phyloP scores from a whole-genome alignment of 768 basidiomycete genomes.

The Lepiota venenata region DNA sequence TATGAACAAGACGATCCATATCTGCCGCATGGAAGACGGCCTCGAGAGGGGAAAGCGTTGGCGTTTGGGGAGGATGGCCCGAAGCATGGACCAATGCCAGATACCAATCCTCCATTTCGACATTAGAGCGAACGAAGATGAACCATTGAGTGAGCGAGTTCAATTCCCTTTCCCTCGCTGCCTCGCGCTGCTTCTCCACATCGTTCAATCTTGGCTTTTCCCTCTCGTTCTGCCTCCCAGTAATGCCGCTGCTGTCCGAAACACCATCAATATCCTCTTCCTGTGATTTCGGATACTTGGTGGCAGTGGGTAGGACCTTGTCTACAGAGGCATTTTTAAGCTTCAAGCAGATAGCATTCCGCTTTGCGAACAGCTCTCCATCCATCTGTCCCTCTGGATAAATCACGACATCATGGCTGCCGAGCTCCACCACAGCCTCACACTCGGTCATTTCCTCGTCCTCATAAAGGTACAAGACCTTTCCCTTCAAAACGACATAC shows the following conservation, averaged over 20 bases:
- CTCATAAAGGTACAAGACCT: constrained; percentile 90
- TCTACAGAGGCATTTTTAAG: constrained; percentile 38
- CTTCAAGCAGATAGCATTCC: constrained; percentile 81
- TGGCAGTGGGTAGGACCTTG: constrained; percentile 43
- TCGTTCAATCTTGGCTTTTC: constrained; percentile 32
- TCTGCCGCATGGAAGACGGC: constrained; percentile 70
- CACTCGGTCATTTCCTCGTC: constrained; percentile 90
- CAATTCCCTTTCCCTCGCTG: constrained; percentile 47
- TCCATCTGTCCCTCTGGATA: constrained; percentile 75
- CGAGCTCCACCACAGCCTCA: constrained; percentile 85
- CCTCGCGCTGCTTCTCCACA: constrained; percentile 39
- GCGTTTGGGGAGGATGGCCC: constrained; percentile 56
- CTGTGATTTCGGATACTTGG: constrained; percentile 48
- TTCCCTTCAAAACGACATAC: constrained; percentile 90
- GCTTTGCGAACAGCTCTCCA: constrained; percentile 87
- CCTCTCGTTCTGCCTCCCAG: constrained; percentile 31
- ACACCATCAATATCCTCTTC: constrained; percentile 28
- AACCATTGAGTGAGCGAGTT: constrained; percentile 77
- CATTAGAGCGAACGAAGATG: constrained; percentile 84
- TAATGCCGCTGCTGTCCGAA: constrained; percentile 22
- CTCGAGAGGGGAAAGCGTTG: constrained; percentile 56
- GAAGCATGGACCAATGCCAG: constrained; percentile 76
- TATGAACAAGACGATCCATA: constrained; percentile 80
- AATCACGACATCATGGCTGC: constrained; percentile 72
- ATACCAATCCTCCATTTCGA: constrained; percentile 99